Base-by-base conservation (phyloP, 192 early-diverging fungal genomes). In the Umbelopsis isabellina region DNA sequence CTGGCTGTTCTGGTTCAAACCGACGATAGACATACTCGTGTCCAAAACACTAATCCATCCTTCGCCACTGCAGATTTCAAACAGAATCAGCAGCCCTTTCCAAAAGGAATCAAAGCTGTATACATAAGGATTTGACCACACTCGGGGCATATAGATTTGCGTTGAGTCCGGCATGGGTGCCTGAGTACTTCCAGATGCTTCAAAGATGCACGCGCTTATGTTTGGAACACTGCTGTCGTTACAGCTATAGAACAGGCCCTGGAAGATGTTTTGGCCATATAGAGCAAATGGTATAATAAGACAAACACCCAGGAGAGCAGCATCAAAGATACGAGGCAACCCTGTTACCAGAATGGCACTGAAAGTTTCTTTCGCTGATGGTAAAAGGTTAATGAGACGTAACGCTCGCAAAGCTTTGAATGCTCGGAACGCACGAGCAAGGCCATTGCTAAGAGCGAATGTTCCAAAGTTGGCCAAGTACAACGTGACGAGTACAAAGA, bases 91-190 rank as follows among this genome's bases (percentile, higher is more conserved):
- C 52, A 89, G 78, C 4, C 80, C 80, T 1, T 50, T 67, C 49
- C 84, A 74, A 71, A 89, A 89, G 11, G 78, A 78, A 67, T 89
- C 84, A 75, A 89, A 89, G 37, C 85, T 87, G 55, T 86, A 89
- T 0, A 80, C 83, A 35, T 78, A 75, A 4, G 87, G 87, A 53
- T 89, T 89, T 8, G 49, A 13, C 87, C 87, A 89, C 2, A 81
- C 78, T 37, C 86, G 85, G n/a, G 87, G 87, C 44, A 72, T 72
- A 20, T 75, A 72, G 4, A 87, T 47, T 7, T 23, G 11, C 16
- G 58, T 52, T 1, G 23, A 21, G 13, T 52, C 67, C 10, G 74
- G 49, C 58, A 73, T 64, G 0, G 75, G 70, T 11, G 76, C 76
- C 46, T 75, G 51, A 12, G 69, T 46, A 4, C 21, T 45, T 1